Evolutionary conservation across 2,329 filamentous ascomycete species (phyloP).

Genomic region (Fusarium sp.): DNA sequence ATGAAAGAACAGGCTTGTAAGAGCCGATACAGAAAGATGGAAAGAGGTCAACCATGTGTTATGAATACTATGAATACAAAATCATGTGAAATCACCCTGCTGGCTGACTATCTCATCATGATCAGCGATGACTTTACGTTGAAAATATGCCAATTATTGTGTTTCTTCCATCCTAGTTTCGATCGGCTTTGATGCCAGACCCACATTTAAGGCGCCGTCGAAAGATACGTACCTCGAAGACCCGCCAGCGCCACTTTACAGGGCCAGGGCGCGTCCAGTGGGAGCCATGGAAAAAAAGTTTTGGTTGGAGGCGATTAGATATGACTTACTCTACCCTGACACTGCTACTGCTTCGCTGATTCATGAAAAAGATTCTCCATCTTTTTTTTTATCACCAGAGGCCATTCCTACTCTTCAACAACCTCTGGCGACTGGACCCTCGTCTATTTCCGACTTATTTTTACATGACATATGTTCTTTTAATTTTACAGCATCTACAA

Average conservation of each 20-base stretch:
- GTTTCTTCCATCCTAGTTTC: background rate
- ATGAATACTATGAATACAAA: constrained; percentile 24
- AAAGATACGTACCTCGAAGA: constrained; percentile 14
- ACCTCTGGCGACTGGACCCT: background rate
- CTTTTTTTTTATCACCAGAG: constrained; percentile 8
- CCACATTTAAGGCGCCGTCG: constrained; percentile 14
- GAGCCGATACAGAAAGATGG: background rate
- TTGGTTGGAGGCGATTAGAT: constrained; percentile 19
- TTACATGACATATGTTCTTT: background rate
- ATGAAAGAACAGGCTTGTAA: background rate
- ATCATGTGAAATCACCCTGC: background rate
- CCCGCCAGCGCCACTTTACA: constrained; percentile 23
- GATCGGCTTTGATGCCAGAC: background rate
- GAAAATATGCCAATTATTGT: background rate
- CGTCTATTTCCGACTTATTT: background rate
- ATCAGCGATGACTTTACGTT: too few relatives aligned
- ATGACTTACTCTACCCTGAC: constrained; percentile 1
- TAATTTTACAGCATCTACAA: constrained; percentile 1
- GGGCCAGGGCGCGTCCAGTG: constrained; percentile 18
- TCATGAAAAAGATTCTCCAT: constrained; percentile 36
- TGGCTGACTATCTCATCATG: background rate
- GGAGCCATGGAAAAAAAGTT: constrained; percentile 33
- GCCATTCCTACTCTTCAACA: constrained; percentile 12
- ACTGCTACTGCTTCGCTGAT: constrained; percentile 23
- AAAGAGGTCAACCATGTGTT: background rate